Evolutionary conservation across 2,329 filamentous ascomycete genomes (phyloP).

Genomic region (Pseudogymnoascus sp.): DNA sequence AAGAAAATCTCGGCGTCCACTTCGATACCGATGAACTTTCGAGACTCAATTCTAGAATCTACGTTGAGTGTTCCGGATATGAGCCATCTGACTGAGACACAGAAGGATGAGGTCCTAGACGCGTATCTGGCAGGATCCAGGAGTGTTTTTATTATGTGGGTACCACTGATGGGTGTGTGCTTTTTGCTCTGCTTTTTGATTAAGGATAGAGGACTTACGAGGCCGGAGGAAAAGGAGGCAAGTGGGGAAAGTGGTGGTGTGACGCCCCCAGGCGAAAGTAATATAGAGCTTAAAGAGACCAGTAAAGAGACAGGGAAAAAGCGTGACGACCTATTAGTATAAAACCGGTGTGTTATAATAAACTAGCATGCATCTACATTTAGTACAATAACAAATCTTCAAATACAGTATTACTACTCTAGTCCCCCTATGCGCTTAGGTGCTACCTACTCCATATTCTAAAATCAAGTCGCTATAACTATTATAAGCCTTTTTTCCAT

Average conservation of each 20-base stretch:
- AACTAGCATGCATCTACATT: no score
- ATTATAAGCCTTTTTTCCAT: no score
- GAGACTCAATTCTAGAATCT: constrained; percentile 16
- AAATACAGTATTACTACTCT: no score
- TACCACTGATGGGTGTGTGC: constrained; percentile 44
- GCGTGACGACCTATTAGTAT: background rate
- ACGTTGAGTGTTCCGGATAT: constrained; percentile 24
- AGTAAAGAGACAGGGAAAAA: background rate
- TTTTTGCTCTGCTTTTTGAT: constrained; percentile 44
- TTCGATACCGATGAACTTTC: constrained; percentile 16
- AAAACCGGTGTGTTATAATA: no score
- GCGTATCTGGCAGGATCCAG: constrained; percentile 47
- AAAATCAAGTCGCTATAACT: no score
- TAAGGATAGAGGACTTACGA: constrained; percentile 40
- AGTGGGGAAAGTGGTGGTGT: background rate
- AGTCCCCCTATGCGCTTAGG: no score
- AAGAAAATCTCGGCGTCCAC: constrained; percentile 11
- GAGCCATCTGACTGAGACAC: constrained; percentile 8
- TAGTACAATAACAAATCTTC: no score
- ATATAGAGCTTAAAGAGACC: background rate
- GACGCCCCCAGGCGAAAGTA: background rate
- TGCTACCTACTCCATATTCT: no score
- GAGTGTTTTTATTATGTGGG: constrained; percentile 48
- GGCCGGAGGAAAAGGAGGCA: constrained; percentile 20
- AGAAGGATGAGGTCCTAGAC: constrained; percentile 33